A percentile compares a stretch with the other conserved stretches of the same genome.
Conservation (phyloP, 1,284 basidiomycete species). For the Trametes hirsuta region DNA sequence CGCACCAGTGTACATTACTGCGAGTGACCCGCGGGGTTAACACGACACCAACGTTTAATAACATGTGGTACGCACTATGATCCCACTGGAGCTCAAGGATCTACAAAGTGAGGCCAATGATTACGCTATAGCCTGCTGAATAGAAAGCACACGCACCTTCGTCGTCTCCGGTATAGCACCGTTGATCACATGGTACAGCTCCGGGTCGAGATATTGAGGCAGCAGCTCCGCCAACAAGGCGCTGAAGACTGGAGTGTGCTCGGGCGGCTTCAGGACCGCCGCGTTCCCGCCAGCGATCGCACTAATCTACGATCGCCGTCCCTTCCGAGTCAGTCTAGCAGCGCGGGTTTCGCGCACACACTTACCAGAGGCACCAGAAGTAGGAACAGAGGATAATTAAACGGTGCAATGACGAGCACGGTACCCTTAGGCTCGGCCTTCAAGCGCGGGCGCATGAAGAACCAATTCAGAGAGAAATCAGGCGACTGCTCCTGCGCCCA, state of each 20-base stretch:
- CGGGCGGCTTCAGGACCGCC: conserved; percentile 77
- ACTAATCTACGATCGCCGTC: conserved; percentile 39
- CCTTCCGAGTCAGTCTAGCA: neutral
- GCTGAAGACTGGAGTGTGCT: conserved; percentile 66
- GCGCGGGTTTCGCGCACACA: neutral
- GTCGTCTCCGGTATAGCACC: conserved; percentile 77
- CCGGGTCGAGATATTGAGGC: conserved; percentile 80
- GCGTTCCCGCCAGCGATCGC: conserved; percentile 83
- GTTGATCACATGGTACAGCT: conserved; percentile 71
- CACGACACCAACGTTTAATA: neutral
- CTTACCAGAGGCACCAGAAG: conserved; percentile 55
- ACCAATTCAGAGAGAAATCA: conserved; percentile 45
- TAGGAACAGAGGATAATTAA: conserved; percentile 62
- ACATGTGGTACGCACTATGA: conserved; percentile 59
- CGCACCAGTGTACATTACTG: conserved; percentile 60
- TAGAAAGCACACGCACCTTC: conserved; percentile 44
- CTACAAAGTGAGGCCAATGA: conserved; percentile 30
- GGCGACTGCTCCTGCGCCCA: conserved; percentile 77
- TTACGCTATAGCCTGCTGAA: neutral
- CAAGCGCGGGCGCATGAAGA: conserved; percentile 62
- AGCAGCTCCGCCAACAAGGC: conserved; percentile 73
- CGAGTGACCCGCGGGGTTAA: neutral
- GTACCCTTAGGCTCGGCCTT: conserved; percentile 82
- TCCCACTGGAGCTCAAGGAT: conserved; percentile 84
- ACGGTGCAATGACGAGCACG: conserved; percentile 67